These are phyloP conservation scores for Aspergillus tubingensis DNA, from an alignment of 2,329 filamentous ascomycete genomes.

Conservation along the genomic window DNA sequence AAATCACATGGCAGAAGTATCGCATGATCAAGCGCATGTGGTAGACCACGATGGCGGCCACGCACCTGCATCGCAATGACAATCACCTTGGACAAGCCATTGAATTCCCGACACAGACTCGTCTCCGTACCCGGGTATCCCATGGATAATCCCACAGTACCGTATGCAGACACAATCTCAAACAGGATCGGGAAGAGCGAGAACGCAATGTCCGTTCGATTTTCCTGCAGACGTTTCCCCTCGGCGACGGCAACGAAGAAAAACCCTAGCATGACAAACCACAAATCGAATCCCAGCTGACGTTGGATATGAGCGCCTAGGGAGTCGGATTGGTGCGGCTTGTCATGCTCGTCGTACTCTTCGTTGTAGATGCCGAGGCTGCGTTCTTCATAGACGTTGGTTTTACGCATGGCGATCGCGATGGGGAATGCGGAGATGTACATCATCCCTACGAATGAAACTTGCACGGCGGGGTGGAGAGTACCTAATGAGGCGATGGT, in stretches of 20 bases:
- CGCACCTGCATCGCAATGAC: slow-evolving; percentile 66
- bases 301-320: slow-evolving; percentile 87
- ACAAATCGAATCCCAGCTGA: slow-evolving; percentile 92
- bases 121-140: slow-evolving; percentile 74
- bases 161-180: slow-evolving; percentile 83
- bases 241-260: slow-evolving; percentile 90
- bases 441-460: slow-evolving; percentile 66
- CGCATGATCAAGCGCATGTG: slow-evolving; percentile 67
- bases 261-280: slow-evolving; percentile 89
- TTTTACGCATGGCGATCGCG: slow-evolving; percentile 62
- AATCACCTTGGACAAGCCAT: slow-evolving; percentile 63
- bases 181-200: slow-evolving; percentile 70
- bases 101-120: slow-evolving; percentile 78
- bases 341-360: slow-evolving; percentile 37
- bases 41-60: slow-evolving; percentile 63
- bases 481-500: slow-evolving; percentile 72
- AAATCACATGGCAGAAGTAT: slow-evolving; percentile 63
- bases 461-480: slow-evolving; percentile 75
- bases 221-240: slow-evolving; percentile 66
- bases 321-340: slow-evolving; percentile 60
- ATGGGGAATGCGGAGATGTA: slow-evolving; percentile 65
- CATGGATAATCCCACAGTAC: slow-evolving; percentile 83
- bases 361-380: slow-evolving; percentile 59
- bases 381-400: slow-evolving; percentile 63
- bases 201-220: slow-evolving; percentile 56